A percentile compares a stretch with the other conserved stretches of the same genome.
Conservation (phyloP, 1,139 yeast species). For the Zygosaccharomyces sapae region DNA sequence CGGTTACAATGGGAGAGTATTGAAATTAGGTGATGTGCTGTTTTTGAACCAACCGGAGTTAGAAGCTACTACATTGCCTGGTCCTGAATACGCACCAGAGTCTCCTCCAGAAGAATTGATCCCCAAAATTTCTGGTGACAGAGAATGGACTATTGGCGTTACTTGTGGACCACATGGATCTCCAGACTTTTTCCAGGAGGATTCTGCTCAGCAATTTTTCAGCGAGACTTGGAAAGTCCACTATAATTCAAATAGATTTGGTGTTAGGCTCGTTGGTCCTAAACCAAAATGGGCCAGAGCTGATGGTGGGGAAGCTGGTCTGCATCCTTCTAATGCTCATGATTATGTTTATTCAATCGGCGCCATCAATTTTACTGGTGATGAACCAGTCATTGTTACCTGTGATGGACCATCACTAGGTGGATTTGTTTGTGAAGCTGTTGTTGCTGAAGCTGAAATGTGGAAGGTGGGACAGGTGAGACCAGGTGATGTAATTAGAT, state of each 20-base stretch:
- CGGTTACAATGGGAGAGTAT: constrained; percentile 87
- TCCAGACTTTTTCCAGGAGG: constrained; percentile 86
- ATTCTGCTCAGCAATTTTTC: constrained; percentile 72
- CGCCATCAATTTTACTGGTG: constrained; percentile 96
- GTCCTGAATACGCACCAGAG: constrained; percentile 62
- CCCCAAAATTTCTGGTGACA: constrained; percentile 49
- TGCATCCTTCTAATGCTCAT: constrained; percentile 96
- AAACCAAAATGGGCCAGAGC: constrained; percentile 94
- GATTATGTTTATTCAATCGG: constrained; percentile 96
- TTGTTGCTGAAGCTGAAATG: constrained; percentile 91
- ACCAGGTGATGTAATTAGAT: constrained; percentile 83
- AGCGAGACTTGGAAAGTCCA: constrained; percentile 84
- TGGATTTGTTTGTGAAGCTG: constrained; percentile 96
- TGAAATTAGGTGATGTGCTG: constrained; percentile 87
- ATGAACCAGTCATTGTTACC: constrained; percentile 93
- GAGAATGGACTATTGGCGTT: constrained; percentile 83
- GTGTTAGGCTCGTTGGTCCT: constrained; percentile 91
- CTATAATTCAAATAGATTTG: constrained; percentile 93
- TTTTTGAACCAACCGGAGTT: constrained; percentile 76
- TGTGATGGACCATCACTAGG: constrained; percentile 98
- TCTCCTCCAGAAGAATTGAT: constrained; percentile 54
- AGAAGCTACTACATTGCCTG: constrained; percentile 64
- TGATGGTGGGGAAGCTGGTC: constrained; percentile 98
- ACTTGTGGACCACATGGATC: constrained; percentile 98
- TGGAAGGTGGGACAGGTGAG: constrained; percentile 98